These are phyloP conservation scores for Nigrospora sphaerica DNA, from an alignment of 2,329 filamentous ascomycete species.

Conservation along the genomic window DNA sequence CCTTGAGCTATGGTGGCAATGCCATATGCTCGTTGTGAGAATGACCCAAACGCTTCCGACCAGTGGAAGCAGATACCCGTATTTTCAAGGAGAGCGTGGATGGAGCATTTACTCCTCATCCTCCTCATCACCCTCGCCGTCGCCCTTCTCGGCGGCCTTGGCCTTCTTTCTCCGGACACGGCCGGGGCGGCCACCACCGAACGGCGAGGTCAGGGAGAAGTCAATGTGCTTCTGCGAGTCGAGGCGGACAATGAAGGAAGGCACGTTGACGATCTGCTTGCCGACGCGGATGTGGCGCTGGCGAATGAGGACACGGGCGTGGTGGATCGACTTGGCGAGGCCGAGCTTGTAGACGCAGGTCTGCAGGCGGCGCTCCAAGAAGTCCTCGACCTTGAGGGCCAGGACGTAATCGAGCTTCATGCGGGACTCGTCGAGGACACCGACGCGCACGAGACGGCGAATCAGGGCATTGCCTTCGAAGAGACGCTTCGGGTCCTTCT, in stretches of 20 bases:
- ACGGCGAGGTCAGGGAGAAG: slow-evolving; percentile 95
- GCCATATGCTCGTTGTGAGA: slow-evolving; percentile 24
- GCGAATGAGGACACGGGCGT: slow-evolving; percentile 98
- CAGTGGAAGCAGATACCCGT: slow-evolving; percentile 15
- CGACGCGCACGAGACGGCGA: slow-evolving; percentile 98
- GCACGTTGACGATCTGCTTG: slow-evolving; percentile 99
- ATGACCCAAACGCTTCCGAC: slow-evolving; percentile 19
- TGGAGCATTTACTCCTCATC: slow-evolving; percentile 59
- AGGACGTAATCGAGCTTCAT: slow-evolving; percentile 99
- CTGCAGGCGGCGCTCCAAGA: slow-evolving; percentile 99
- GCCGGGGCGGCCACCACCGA: slow-evolving; percentile 92
- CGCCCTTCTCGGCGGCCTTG: slow-evolving; percentile 84
- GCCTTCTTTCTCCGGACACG: slow-evolving; percentile 99
- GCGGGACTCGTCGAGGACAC: slow-evolving; percentile 99
- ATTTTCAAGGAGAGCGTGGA: slow-evolving; percentile 6
- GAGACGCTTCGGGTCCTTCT: slow-evolving; percentile 99
- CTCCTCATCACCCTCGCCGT: slow-evolving; percentile 75
- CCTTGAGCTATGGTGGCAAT: slow-evolving; percentile 41
- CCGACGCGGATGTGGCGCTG: slow-evolving; percentile 99
- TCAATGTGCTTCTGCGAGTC: slow-evolving; percentile 99
- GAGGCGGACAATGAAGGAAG: slow-evolving; percentile 98
- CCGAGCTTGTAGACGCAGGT: slow-evolving; percentile 99
- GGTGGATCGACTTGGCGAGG: slow-evolving; percentile 99
- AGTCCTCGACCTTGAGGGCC: slow-evolving; percentile 98
- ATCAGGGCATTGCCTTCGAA: slow-evolving; percentile 99